Base-by-base conservation (phyloP, 202 grass and related monocot species). In the Brachypodium distachyon region DNA sequence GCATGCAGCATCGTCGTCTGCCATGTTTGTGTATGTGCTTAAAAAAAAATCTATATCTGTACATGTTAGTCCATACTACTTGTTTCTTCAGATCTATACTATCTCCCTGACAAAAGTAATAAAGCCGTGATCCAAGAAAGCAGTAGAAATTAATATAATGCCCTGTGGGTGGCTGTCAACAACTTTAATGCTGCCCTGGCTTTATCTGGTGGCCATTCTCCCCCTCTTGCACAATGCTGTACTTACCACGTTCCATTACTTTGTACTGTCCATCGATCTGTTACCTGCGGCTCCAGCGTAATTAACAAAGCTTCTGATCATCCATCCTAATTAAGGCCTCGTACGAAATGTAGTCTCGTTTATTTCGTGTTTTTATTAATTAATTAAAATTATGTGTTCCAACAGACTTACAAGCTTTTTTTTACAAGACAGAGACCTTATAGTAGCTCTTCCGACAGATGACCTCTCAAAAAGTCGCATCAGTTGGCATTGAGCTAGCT, bases 91-190 rank as follows among this genome's bases (percentile, higher is more conserved):
- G 9, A 19, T 28, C 12, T 16, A 10, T 19, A n/a, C 67, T 4
- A 14, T 40, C 49, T 73, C 10, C 50, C 72, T 82, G 78, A 87
- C 54, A 82, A 77, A n/a, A n/a, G n/a, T n/a, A 71, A 41, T 64
- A 34, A 71, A 82, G 62, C 70, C 78, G 39, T 71, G 56, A 52
- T 77, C 70, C 19, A 75, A 33, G 78, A 77, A 76, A 87, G 46
- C 18, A 47, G 43, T 16, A 55, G 78, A 71, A 48, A 72, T 82
- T n/a, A n/a, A 87, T 56, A 82, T n/a, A 77, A 55, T 81, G 62
- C 61, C 48, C 39, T 76, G 61, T 77, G 65, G 42, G 26, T 23
- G 70, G 37, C 72, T 74, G 77, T 68, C 83, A 61, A 38, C 7
- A 69, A 68, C 34, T 75, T 75, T 81, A 81, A 67, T 74, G 68